Evolutionary conservation across 108 stramenopile species (phyloP).

Genomic region (Pseudonitzschia multistriata): DNA sequence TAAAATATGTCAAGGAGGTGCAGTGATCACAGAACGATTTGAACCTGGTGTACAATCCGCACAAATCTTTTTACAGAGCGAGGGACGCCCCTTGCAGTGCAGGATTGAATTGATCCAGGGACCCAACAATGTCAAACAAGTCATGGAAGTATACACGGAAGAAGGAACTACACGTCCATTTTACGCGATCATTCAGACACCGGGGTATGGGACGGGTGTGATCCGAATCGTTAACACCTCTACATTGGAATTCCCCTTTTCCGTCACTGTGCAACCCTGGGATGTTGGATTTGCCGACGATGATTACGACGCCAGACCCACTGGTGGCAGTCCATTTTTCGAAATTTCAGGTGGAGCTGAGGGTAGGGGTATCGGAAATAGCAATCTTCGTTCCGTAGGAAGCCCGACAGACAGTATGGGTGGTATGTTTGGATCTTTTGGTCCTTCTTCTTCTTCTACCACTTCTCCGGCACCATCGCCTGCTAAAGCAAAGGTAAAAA

Average conservation of each 20-base stretch:
- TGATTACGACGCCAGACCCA: background rate
- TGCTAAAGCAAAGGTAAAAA: background rate
- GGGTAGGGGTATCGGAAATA: slow-evolving; percentile 4
- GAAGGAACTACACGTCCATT: slow-evolving; percentile 62
- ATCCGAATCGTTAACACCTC: slow-evolving; percentile 68
- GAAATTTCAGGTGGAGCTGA: slow-evolving; percentile 6
- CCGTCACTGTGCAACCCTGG: slow-evolving; percentile 66
- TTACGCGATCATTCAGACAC: slow-evolving; percentile 57
- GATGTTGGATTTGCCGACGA: slow-evolving; percentile 34
- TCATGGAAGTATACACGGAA: slow-evolving; percentile 60
- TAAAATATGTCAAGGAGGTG: slow-evolving; percentile 15
- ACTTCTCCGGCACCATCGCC: background rate
- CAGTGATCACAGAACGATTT: slow-evolving; percentile 11
- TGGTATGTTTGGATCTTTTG: slow-evolving; percentile 14
- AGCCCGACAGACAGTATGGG: background rate
- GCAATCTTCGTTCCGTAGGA: slow-evolving; percentile 5
- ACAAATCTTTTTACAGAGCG: slow-evolving; percentile 52
- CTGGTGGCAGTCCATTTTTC: slow-evolving; percentile 9
- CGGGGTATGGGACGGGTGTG: slow-evolving; percentile 51
- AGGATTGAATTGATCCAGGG: slow-evolving; percentile 59
- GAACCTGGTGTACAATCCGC: slow-evolving; percentile 22
- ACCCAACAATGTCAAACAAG: slow-evolving; percentile 69
- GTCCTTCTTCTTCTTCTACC: background rate
- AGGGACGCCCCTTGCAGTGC: slow-evolving; percentile 63
- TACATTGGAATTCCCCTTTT: slow-evolving; percentile 79